A percentile compares a stretch with the other conserved stretches of the same genome.
These are phyloP conservation scores for Tolypocladium pustulatum DNA, from an alignment of 2,329 filamentous ascomycete genomes.

Conservation along the genomic window DNA sequence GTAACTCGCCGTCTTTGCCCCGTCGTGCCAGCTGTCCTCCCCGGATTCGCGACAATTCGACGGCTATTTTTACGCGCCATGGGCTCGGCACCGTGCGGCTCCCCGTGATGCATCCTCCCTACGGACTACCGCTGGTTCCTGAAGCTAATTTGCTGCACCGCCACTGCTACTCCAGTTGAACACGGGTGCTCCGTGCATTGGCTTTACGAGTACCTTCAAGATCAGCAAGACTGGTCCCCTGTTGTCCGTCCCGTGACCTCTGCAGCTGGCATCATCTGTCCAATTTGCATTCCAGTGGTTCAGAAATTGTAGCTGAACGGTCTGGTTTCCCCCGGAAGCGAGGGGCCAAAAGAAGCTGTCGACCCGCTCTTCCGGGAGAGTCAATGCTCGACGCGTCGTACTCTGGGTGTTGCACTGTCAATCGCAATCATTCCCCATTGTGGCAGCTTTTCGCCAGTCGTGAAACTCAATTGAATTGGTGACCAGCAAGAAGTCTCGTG, in stretches of 20 bases:
- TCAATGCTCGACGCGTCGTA: neutral
- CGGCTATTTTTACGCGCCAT: neutral
- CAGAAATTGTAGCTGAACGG: neutral
- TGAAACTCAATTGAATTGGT: no score
- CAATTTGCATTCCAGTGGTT: neutral
- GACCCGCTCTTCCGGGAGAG: neutral
- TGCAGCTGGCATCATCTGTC: neutral
- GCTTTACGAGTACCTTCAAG: neutral
- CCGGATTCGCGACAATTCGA: neutral
- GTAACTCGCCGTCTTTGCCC: neutral
- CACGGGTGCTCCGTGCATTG: neutral
- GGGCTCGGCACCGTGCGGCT: neutral
- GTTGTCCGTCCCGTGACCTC: neutral
- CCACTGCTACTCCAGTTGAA: neutral
- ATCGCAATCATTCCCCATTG: neutral
- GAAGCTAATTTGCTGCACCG: neutral
- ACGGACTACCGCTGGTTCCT: neutral
- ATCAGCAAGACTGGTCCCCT: neutral
- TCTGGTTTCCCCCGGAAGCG: neutral
- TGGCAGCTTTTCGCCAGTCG: neutral
- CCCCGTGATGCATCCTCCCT: neutral
- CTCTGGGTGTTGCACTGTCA: neutral
- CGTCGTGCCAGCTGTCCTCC: neutral
- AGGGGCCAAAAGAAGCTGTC: neutral
- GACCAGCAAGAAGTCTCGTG: no score